A percentile compares a stretch with the other conserved stretches of the same genome.
Conservation (phyloP, 192 early-diverging fungal genomes). For the Phlyctochytrium planicorne region DNA sequence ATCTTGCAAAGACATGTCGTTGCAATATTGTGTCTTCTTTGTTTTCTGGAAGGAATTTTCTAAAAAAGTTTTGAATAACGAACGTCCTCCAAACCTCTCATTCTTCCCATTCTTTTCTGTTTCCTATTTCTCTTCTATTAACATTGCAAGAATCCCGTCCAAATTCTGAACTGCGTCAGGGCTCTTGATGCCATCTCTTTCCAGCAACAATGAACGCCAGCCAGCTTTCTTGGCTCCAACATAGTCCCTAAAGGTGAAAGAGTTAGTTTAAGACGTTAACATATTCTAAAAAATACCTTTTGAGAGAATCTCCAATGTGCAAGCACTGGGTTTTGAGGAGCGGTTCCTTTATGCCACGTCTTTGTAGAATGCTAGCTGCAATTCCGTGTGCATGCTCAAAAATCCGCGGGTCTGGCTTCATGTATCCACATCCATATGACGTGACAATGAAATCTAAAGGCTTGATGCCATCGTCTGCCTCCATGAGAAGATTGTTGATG, state of each 20-base stretch:
- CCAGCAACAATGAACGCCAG: conserved; percentile 13
- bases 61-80: too few relatives aligned
- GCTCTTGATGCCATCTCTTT: neutral
- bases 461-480: neutral
- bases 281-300: conserved; percentile 1
- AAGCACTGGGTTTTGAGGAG: too few relatives aligned
- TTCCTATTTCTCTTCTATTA: too few relatives aligned
- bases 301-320: neutral
- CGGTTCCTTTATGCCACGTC: neutral
- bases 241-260: conserved; percentile 7
- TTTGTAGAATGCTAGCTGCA: neutral
- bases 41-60: too few relatives aligned
- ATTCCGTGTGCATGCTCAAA: conserved; percentile 15
- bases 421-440: conserved; percentile 6
- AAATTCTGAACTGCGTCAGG: neutral
- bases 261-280: too few relatives aligned
- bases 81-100: too few relatives aligned
- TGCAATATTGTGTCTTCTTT: too few relatives aligned
- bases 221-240: conserved; percentile 5
- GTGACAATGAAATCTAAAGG: conserved; percentile 17
- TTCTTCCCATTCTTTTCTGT: too few relatives aligned
- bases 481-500: conserved; percentile 2
- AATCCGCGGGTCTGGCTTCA: conserved; percentile 22
- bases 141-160: too few relatives aligned
- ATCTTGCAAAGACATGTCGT: too few relatives aligned